These are phyloP conservation scores for Zea mays DNA, from an alignment of 176 grass and related monocot species.

Conservation along the genomic window Zm-B73-REFERENCE-NAM-5.0 NC_050104.1:102746001-102746500, in stretches of 20 bases:
- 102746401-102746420: neutral
- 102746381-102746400: neutral
- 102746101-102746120: neutral
- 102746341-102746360: neutral
- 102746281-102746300: slow-evolving; percentile 1
- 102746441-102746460: slow-evolving; percentile 29
- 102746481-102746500: neutral
- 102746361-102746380: neutral
- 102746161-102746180: neutral
- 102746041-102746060: slow-evolving; percentile 86
- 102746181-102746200: neutral
- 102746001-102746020: slow-evolving; percentile 95
- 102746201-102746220: slow-evolving; percentile 6
- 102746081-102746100: slow-evolving; percentile 53
- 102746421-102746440: neutral
- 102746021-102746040: slow-evolving; percentile 88
- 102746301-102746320: neutral
- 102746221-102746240: neutral
- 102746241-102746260: neutral
- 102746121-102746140: neutral
- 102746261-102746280: slow-evolving; percentile 12
- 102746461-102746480: slow-evolving; percentile 12
- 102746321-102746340: neutral
- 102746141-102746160: neutral
- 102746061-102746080: slow-evolving; percentile 85